Conservation (phyloP, 306 rosid genomes). For the Fagus sylvatica region DNA sequence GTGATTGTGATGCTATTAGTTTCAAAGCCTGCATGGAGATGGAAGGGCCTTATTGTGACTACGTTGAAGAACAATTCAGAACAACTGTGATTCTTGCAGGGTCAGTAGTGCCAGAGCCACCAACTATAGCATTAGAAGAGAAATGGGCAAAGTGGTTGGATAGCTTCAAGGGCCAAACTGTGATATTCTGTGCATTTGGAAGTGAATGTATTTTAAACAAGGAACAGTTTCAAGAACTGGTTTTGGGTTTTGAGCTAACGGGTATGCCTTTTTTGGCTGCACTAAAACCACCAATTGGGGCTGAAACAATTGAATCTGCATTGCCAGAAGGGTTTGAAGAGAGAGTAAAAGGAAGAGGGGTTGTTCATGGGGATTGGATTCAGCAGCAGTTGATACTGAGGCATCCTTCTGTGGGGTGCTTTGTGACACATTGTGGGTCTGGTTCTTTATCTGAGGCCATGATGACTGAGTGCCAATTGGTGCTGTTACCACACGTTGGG, state of each 20-base stretch:
- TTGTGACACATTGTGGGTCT: conserved; percentile 68
- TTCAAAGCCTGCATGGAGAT: conserved; percentile 29
- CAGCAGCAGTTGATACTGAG: conserved; percentile 54
- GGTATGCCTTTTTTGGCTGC: conserved; percentile 36
- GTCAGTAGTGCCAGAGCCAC: conserved; percentile 5
- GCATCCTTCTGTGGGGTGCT: conserved; percentile 65
- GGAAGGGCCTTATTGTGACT: conserved; percentile 21
- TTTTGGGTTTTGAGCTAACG: conserved; percentile 41
- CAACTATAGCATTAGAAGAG: conserved; percentile 17
- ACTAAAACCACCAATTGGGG: conserved; percentile 32
- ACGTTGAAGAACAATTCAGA: not conserved
- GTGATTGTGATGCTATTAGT: no score
- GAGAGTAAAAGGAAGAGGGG: conserved; percentile 30
- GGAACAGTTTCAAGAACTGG: conserved; percentile 28
- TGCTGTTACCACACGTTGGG: conserved; percentile 35
- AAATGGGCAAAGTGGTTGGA: conserved; percentile 32
- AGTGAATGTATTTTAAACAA: not conserved
- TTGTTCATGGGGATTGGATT: conserved; percentile 56
- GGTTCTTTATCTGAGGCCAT: conserved; percentile 57
- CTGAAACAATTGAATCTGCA: conserved; percentile 16
- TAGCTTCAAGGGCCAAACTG: conserved; percentile 9
- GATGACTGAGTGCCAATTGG: conserved; percentile 44
- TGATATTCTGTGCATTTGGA: conserved; percentile 35
- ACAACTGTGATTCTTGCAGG: conserved; percentile 34
- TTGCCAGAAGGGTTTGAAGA: conserved; percentile 19